Evolutionary conservation across 2,329 filamentous ascomycete genomes (phyloP), one percentile per base, ranked within the genome.

Genomic region (Setomelanomma holmii): DNA sequence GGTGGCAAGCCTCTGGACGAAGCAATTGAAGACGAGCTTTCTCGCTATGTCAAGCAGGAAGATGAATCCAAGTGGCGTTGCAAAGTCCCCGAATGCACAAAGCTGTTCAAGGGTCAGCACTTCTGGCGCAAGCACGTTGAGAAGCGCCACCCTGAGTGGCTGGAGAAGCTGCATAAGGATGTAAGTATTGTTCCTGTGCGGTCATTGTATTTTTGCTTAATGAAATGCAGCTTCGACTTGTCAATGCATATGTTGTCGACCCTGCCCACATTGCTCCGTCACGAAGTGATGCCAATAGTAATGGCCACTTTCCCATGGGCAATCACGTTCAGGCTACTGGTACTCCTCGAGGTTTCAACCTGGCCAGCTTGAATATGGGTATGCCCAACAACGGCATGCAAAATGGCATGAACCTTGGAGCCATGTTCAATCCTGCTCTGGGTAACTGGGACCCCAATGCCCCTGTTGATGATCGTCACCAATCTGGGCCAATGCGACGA

Each of bases 101-200:
- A 99, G 76, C 80, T 99, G 6, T 99, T 99, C 83, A 98, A 98
- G 75, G 95, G 95, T 52, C 89, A 96, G 38, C 87, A 93, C 65
- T 99, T 99, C 74, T 99, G 96, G 93, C 88, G 87, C 68, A 99
- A 99, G 80, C 95, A 99, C 68, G 88, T 98, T 14, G 93, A 98
- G 77, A 99, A 99, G 79, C 87, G 96, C 51, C 95, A 99, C 73
- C 74, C 84, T 0, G 93, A 98, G 47, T 99, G 93, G 90, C 83
- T 90, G 39, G 88, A 93, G 27, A 84, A 80, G 46, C 79, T 97
- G 60, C 89, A 88, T 73, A 87, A 89, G 71, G 93, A 97, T 79
- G 93, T 96, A 81, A 80, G 87, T 80, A 30, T 10, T 27, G 19
- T 23, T 4, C n/a, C 19, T 35, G 19, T 1, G 5, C 10, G 36